These are phyloP conservation scores for Microbotryomycetes sp. DNA, from an alignment of 1,284 basidiomycete genomes.

Conservation along the genomic window DNA sequence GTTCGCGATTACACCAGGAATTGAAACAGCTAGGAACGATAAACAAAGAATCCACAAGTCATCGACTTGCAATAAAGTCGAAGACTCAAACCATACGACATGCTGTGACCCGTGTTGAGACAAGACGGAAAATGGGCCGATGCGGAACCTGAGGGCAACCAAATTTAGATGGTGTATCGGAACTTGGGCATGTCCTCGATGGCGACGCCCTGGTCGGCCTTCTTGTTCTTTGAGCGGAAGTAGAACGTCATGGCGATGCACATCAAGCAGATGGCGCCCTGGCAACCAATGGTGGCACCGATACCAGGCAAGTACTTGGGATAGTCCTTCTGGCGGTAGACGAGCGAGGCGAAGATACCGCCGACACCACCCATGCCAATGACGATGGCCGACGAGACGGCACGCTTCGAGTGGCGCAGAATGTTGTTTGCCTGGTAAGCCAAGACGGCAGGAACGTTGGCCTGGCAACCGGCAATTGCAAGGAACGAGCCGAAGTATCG, in stretches of 20 bases:
- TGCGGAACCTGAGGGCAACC: not conserved
- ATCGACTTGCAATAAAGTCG: too few relatives aligned
- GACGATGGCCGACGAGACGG: conserved; percentile 52
- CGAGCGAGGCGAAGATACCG: conserved; percentile 42
- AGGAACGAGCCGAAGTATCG: conserved; percentile 44
- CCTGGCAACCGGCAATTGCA: conserved; percentile 39
- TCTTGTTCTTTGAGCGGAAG: conserved; percentile 18
- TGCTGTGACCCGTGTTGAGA: too few relatives aligned
- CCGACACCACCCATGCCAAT: conserved; percentile 57
- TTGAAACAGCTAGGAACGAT: not conserved
- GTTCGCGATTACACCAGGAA: not conserved
- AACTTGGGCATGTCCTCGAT: conserved; percentile 24
- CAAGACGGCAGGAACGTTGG: conserved; percentile 36
- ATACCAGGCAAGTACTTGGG: conserved; percentile 29
- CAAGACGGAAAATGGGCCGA: too few relatives aligned
- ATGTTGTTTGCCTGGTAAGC: conserved; percentile 44
- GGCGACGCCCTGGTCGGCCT: conserved; percentile 14
- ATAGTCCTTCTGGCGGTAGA: conserved; percentile 36
- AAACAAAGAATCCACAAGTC: not conserved
- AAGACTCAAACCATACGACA: too few relatives aligned
- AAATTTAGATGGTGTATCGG: conserved; percentile 25
- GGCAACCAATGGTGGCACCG: conserved; percentile 33
- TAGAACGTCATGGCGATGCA: conserved; percentile 23
- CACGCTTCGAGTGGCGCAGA: conserved; percentile 41
- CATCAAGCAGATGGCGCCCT: conserved; percentile 32